These are phyloP conservation scores for Psilocybe mexicana DNA, from an alignment of 1,284 basidiomycete genomes.

Conservation along the genomic window DNA sequence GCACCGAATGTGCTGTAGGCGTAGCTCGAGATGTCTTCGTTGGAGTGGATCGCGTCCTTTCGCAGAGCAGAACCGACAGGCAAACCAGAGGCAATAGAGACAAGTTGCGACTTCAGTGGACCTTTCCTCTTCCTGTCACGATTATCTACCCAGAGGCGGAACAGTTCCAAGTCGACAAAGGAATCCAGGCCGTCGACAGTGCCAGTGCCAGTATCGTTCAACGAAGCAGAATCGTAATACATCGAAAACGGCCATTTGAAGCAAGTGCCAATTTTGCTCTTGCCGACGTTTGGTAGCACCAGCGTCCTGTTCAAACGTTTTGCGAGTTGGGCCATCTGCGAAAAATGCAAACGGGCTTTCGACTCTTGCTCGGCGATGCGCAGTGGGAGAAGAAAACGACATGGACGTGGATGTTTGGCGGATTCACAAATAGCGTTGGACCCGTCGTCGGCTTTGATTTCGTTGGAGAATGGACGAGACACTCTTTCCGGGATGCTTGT, in stretches of 20 bases:
- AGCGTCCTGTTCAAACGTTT: slow-evolving; percentile 46
- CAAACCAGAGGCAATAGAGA: slow-evolving; percentile 21
- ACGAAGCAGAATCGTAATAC: slow-evolving; percentile 44
- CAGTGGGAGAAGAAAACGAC: slow-evolving; percentile 48
- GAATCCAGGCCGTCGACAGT: slow-evolving; percentile 3
- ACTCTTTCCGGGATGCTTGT: slow-evolving; percentile 32
- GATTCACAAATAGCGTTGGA: slow-evolving; percentile 14
- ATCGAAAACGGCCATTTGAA: slow-evolving; percentile 41
- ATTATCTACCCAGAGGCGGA: slow-evolving; percentile 36
- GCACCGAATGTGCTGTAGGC: slow-evolving; percentile 22
- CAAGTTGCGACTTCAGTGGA: slow-evolving; percentile 11
- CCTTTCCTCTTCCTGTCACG: background rate
- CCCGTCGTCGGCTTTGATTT: background rate
- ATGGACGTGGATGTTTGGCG: slow-evolving; percentile 22
- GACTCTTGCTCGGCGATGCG: slow-evolving; percentile 51
- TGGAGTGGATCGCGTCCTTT: slow-evolving; percentile 5
- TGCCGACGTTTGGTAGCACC: slow-evolving; percentile 53
- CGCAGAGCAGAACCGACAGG: slow-evolving; percentile 23
- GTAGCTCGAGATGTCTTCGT: slow-evolving; percentile 14
- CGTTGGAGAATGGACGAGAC: slow-evolving; percentile 8
- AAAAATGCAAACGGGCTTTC: slow-evolving; percentile 48
- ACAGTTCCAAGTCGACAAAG: slow-evolving; percentile 35
- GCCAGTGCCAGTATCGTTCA: slow-evolving; percentile 18
- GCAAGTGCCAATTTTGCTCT: slow-evolving; percentile 48
- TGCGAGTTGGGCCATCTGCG: slow-evolving; percentile 44